These are phyloP conservation scores for Tanacetum coccineum DNA, from an alignment of 129 eudicot species.

Conservation along the genomic window DNA sequence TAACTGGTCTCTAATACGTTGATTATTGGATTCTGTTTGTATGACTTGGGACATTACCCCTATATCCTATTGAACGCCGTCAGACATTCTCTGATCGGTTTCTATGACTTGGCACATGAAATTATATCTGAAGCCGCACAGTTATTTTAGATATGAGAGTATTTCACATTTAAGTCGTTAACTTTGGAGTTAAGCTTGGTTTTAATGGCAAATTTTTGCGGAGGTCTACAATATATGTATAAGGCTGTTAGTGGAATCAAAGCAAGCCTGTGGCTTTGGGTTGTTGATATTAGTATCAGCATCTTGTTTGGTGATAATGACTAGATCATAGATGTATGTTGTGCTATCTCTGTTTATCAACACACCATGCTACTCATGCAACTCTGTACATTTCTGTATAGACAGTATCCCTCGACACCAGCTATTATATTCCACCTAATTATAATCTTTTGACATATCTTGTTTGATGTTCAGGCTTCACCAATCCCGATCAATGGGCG, in stretches of 20 bases:
- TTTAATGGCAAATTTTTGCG: background rate
- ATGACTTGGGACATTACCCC: background rate
- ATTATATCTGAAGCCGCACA: background rate
- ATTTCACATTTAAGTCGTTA: no score
- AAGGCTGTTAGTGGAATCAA: background rate
- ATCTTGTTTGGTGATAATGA: background rate
- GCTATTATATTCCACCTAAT: background rate
- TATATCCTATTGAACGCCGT: background rate
- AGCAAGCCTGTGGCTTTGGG: background rate
- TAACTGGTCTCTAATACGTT: background rate
- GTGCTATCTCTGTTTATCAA: background rate
- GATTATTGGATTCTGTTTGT: no score
- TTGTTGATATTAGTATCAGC: background rate
- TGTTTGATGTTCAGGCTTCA: conserved; percentile 58
- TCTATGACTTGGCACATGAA: background rate
- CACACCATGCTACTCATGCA: background rate
- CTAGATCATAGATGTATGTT: background rate
- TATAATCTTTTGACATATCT: background rate
- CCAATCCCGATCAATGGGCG: conserved; percentile 56
- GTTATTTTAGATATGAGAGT: no score
- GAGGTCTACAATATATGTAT: background rate
- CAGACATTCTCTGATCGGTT: background rate
- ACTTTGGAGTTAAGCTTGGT: background rate
- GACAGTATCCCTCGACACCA: background rate
- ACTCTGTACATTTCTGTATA: background rate